Evolutionary conservation across 768 basidiomycete species (phyloP).

Genomic region (Epithele typhae): DNA sequence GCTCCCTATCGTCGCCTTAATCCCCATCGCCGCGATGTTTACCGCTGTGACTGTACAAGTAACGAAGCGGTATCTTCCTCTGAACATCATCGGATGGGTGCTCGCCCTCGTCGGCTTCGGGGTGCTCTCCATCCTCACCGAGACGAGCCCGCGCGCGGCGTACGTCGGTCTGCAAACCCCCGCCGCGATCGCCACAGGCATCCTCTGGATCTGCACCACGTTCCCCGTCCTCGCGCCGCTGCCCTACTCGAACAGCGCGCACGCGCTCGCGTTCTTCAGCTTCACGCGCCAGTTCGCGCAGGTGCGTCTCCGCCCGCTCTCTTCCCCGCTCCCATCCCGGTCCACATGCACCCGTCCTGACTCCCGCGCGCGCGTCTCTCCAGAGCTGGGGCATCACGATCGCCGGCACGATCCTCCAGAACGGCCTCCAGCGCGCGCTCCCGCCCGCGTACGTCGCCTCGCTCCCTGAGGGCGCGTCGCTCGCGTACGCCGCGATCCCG

Average conservation of each 20-base stretch:
- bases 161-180: conserved; percentile 21
- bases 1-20: conserved; percentile 25
- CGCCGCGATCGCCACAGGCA: conserved; percentile 29
- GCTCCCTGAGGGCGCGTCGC: conserved; percentile 24
- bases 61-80: conserved; percentile 33
- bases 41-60: conserved; percentile 32
- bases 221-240: conserved; percentile 17
- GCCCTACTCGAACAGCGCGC: conserved; percentile 27
- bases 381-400: conserved; percentile 31
- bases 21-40: conserved; percentile 36
- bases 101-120: conserved; percentile 31
- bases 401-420: conserved; percentile 34
- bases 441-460: conserved; percentile 22
- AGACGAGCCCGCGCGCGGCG: conserved; percentile 11
- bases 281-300: conserved; percentile 22
- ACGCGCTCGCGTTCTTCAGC: conserved; percentile 30
- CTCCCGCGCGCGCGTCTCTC: no score
- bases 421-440: conserved; percentile 29
- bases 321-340: no score
- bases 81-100: conserved; percentile 34
- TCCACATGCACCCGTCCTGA: no score
- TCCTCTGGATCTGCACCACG: conserved; percentile 4
- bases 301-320: conserved; percentile 10
- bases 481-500: conserved; percentile 30
- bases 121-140: conserved; percentile 28